These are phyloP conservation scores for Periconia sp. DNA, from an alignment of 2,329 filamentous ascomycete species.

Conservation along the genomic window DNA sequence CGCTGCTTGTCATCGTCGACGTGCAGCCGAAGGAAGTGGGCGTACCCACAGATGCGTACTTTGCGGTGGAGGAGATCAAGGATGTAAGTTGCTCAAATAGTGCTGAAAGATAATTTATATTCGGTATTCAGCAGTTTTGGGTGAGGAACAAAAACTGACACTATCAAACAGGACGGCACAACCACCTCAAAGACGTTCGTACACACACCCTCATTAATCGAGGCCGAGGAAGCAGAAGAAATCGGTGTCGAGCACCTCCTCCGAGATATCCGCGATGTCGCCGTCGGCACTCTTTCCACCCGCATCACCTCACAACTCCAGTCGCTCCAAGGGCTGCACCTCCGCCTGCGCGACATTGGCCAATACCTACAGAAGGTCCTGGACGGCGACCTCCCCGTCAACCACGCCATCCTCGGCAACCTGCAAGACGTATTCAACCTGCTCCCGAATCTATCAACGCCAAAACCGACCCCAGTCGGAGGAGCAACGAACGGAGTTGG, in stretches of 20 bases:
- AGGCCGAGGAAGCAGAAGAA: conserved; percentile 98
- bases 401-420: conserved; percentile 95
- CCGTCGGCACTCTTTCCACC: conserved; percentile 93
- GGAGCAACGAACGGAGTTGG: conserved; percentile 52
- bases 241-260: conserved; percentile 98
- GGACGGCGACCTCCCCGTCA: conserved; percentile 88
- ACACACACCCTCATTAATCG: conserved; percentile 96
- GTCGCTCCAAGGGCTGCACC: conserved; percentile 92
- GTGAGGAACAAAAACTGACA: not conserved
- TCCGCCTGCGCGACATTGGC: conserved; percentile 92
- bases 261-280: conserved; percentile 96
- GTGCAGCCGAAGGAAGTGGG: conserved; percentile 98
- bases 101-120: not conserved
- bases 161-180: conserved; percentile 79
- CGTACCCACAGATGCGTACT: conserved; percentile 97
- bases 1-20: conserved; percentile 94
- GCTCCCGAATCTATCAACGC: conserved; percentile 89
- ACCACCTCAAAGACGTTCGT: conserved; percentile 97
- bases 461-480: conserved; percentile 60
- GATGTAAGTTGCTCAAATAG: conserved; percentile 65
- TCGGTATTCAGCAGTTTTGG: not conserved
- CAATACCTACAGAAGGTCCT: conserved; percentile 95
- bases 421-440: conserved; percentile 99
- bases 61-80: conserved; percentile 99
- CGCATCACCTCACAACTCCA: conserved; percentile 97